phyloP scores from a whole-genome alignment of 768 basidiomycete species.

The Sistotremastrum niveocremeum region DNA sequence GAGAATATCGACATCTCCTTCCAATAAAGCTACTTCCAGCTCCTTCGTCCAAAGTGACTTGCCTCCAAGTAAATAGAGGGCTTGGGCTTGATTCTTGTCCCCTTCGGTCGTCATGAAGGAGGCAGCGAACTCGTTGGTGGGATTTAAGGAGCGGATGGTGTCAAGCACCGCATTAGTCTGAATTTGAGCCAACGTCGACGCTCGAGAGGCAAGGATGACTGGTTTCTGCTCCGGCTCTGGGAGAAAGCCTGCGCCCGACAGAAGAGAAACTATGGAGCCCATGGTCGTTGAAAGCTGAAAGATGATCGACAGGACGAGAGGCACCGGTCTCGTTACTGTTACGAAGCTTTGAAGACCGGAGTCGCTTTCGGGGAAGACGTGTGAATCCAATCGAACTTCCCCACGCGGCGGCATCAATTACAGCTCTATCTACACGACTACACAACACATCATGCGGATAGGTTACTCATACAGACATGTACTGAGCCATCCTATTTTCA shows the following conservation, averaged over 20 bases:
- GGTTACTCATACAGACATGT: constrained; percentile 54
- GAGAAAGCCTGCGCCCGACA: no score
- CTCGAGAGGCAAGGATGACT: constrained; percentile 69
- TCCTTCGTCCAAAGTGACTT: constrained; percentile 95
- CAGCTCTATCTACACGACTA: no score
- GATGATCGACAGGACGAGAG: no score
- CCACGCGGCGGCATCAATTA: no score
- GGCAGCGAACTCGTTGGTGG: constrained; percentile 34
- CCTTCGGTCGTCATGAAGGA: constrained; percentile 59
- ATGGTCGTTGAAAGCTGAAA: no score
- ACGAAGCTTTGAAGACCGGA: no score
- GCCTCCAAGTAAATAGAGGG: constrained; percentile 79
- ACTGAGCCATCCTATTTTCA: constrained; percentile 54
- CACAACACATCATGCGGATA: background rate
- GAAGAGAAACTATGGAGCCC: no score
- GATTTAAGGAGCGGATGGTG: constrained; percentile 43
- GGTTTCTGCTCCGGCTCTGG: no score
- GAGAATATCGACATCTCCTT: constrained; percentile 72
- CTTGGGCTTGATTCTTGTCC: constrained; percentile 83
- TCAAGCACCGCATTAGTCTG: constrained; percentile 76
- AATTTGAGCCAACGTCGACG: constrained; percentile 77
- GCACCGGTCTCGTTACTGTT: no score
- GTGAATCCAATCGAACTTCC: no score
- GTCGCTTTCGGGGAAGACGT: no score
- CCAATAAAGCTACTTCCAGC: constrained; percentile 72